Base-by-base conservation (phyloP, 805 yeast species). In the Kregervanrija pseudodelftensis region DNA sequence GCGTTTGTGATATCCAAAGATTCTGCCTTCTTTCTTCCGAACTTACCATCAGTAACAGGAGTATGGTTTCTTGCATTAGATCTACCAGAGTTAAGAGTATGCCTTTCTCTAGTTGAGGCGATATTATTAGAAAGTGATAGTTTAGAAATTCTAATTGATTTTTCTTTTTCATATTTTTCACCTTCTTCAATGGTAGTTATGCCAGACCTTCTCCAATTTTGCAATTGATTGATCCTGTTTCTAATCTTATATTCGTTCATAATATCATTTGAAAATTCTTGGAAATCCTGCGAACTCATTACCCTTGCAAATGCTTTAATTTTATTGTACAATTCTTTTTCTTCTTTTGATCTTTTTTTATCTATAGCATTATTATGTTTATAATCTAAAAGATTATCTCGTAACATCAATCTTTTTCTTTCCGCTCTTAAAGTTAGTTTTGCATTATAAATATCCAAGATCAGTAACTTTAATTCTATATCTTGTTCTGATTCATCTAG, bases 191-290 rank as follows among this genome's bases (percentile, higher is more conserved):
- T 54, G 0, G 87, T 79, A 3, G 89, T 84, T 41, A 93, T 76
- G 5, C 99, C 99, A 61, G 87, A 83, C 40, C 81, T 75, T 50
- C 99, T 76, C 88, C 96, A 95, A 58, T 84, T 91, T 64, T 93
- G 99, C 30, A 95, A 68, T 64, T 89, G 96, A 42, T 83, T 85
- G 40, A 93, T 89, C 50, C 95, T 76, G 33, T 81, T 74, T 46
- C 97, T 73, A 52, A 86, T 80, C 53, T 79, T 80, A 42, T 87
- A 73, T 64, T 93, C 99, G 11, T 79, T 78, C 37, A 88, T 55
- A 49, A 89, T 73, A 59, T 85, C 95, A 31, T 74, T 78, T 4
- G 82, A 67, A 57, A 93, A 88, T 4, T 72, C 76, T 37, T 79
- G 82, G 63, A 83, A 93, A 67, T 93, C 99, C 31, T 75, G 72